Base-by-base conservation (phyloP, 2,329 filamentous ascomycete genomes). In the Periglandula ipomoeae region DNA sequence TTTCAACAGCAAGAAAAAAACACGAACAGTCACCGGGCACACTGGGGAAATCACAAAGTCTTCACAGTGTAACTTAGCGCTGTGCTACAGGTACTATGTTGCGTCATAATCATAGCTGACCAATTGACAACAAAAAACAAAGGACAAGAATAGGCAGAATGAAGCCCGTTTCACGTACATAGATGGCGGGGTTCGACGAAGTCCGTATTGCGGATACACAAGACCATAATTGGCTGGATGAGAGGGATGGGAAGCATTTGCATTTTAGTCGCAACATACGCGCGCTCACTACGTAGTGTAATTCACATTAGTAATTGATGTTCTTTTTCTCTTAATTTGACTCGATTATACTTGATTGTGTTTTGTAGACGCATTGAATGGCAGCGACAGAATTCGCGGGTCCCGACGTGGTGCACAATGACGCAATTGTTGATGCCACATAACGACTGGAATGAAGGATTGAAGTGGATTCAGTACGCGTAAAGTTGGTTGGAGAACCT, bases 261-360 rank as follows among this genome's bases (percentile, higher is more conserved):
- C 44, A 46, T 46, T 39, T 46, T 38, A 38, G 32, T 39, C 20
- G 32, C 34, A 44, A 46, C 34, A 30, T 32, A 15, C 44, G 32
- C 34, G 32, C 15, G 20, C 23, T 39, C 15, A n/a, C 34, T 39
- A 46, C 10, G 32, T 38, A 39, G 34, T 46, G 34, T 39, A 30
- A 39, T 46, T 45, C 30, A 39, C 15, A 37, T 35, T 23, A 8
- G 35, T 38, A 27, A 46, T n/a, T n/a, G n/a, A n/a, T n/a, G n/a
- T n/a, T n/a, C n/a, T n/a, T n/a, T n/a, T n/a, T n/a, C n/a, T n/a
- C n/a, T n/a, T 46, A 34, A 38, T 44, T 20, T 46, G 37, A 41
- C 19, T 40, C 43, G 5, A 37, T 11, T 47, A 39, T 39, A 19
- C 39, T 42, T 42, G 38, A 42, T 48, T 34, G 32, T 17, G 23